Evolutionary conservation across 306 rosid genomes (phyloP), one percentile per base, ranked within the genome.

Genomic region (Corylus avellana): DNA sequence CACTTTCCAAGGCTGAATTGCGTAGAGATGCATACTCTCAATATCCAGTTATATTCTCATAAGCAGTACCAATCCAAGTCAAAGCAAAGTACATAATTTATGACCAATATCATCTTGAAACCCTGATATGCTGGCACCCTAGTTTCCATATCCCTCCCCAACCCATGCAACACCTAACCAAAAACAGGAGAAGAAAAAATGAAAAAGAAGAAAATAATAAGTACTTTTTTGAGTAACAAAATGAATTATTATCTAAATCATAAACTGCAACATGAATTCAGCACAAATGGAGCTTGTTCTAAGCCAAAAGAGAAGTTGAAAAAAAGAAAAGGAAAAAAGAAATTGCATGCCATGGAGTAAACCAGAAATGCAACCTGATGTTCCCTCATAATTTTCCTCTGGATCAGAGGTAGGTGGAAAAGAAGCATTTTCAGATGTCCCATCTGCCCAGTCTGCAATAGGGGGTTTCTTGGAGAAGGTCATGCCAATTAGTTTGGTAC

Each of bases 291-390:
- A 12, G 49, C 49, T 37, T 14, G 25, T 8, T 16, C 49, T 35
- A 37, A 66, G 47, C 71, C 49, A 4, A 69, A 72, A 77, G 48
- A 42, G 46, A 42, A 42, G 46, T 42, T 42, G 46, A 42, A 5
- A 57, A 48, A 39, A 5, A 75, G 68, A 58, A 20, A 72, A 11
- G 18, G 12, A 37, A 17, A 47, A 54, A 14, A 16, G 9, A 7
- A 61, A 76, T n/a, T 59, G 78, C 35, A 77, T 42, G 54, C 39
- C 63, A 77, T 70, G 70, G 55, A 78, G 55, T 55, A 74, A 83
- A 74, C 61, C 66, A 25, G 50, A 80, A 66, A 10, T 70, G 67
- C 49, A 74, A 92, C 97, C 97, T 92, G 89, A 62, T 75, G 76
- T 58, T 80, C 84, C 88, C 69, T 84, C 84, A 74, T 12, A 55